Base-by-base conservation (phyloP, 352 stramenopile genomes). In the Phytophthora crassamura region DNA sequence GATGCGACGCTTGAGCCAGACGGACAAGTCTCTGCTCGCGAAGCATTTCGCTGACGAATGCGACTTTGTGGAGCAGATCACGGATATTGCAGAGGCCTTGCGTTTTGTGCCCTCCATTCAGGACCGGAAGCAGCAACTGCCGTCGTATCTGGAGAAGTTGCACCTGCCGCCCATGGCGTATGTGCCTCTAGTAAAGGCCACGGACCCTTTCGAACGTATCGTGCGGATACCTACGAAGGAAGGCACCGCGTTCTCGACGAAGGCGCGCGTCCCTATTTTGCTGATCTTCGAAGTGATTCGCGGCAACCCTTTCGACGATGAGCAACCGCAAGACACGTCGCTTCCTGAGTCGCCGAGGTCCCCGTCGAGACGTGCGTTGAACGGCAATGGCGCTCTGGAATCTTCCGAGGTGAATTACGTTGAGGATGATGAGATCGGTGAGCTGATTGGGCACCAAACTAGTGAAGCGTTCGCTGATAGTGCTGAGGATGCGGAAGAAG, bases 31-130 rank as follows among this genome's bases (percentile, higher is more conserved):
- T 2, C 72, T 95, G 9, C 60, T 96, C 25, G 86, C 86, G 2
- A 89, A 93, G 53, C 85, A 94, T 58, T 96, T 95, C 58, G 83
- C 80, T 10, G 87, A 94, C 45, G 87, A 97, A 60, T 94, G 88
- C 48, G 82, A 93, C 50, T 97, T 97, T 53, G 89, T 97, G 7
- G 77, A 96, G 70, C 88, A 95, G 53, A 91, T 97, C 46, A 97
- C 88, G 2, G 85, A 93, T 47, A 93, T 96, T 59, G 84, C 89
- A 0, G 89, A 97, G 50, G 72, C 76, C 3, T 61, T 97, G 41
- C 86, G 90, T 4, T 94, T 95, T 35, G 83, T 97, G n/a, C 79
- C 86, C 11, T 86, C 82, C 33, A 77, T 93, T 53, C 69, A 84
- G 25, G 85, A 96, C 32, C 80, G 90, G 9, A 96, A 95, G 64